A percentile compares a stretch with the other conserved stretches of the same genome.
phyloP scores from a whole-genome alignment of 371 early-diverging fungal genomes.

The Circinella umbellata region DNA sequence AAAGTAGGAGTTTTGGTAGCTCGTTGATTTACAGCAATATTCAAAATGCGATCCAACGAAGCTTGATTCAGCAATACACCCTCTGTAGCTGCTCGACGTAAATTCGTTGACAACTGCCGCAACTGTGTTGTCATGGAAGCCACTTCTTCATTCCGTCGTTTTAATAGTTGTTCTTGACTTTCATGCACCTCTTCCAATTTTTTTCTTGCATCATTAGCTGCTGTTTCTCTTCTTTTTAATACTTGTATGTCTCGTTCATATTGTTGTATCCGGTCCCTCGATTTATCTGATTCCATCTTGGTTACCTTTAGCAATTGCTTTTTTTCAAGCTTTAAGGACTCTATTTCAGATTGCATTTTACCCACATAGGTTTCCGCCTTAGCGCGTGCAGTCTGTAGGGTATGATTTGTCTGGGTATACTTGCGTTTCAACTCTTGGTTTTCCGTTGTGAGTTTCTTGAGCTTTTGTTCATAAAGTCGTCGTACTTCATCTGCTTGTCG shows the following conservation, averaged over 20 bases:
- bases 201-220: slow-evolving; percentile 59
- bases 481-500: slow-evolving; percentile 39
- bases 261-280: slow-evolving; percentile 55
- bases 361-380: slow-evolving; percentile 43
- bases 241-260: slow-evolving; percentile 72
- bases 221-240: slow-evolving; percentile 54
- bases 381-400: slow-evolving; percentile 49
- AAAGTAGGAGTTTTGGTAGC: neutral
- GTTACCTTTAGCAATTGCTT: slow-evolving; percentile 70
- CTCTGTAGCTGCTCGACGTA: slow-evolving; percentile 40
- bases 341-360: slow-evolving; percentile 50
- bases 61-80: slow-evolving; percentile 42
- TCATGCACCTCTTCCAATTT: slow-evolving; percentile 68
- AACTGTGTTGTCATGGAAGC: slow-evolving; percentile 34
- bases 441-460: slow-evolving; percentile 67
- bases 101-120: slow-evolving; percentile 28
- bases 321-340: slow-evolving; percentile 71
- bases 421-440: slow-evolving; percentile 64
- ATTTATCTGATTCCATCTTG: slow-evolving; percentile 63
- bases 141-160: slow-evolving; percentile 53
- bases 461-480: slow-evolving; percentile 64
- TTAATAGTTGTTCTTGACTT: slow-evolving; percentile 52
- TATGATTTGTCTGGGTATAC: slow-evolving; percentile 52
- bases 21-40: neutral
- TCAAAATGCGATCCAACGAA: slow-evolving; percentile 30